Evolutionary conservation across 2,329 filamentous ascomycete genomes (phyloP).

Genomic region (Colletotrichum sp.): DNA sequence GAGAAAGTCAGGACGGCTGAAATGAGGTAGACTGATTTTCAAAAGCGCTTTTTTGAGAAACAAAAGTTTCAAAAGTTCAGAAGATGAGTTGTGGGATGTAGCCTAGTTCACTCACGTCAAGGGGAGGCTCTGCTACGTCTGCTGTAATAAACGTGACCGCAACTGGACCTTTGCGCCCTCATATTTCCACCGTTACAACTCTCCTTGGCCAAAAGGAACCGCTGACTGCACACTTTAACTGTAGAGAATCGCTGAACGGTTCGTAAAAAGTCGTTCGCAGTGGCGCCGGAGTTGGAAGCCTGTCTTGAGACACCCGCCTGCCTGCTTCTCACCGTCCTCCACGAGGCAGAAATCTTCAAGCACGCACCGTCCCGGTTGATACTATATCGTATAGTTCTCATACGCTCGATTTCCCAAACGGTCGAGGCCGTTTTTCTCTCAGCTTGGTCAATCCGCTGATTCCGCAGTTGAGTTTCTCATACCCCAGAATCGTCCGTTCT

Average conservation of each 20-base stretch:
- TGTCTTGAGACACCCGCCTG: not conserved
- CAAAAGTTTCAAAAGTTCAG: not conserved
- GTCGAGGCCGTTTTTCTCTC: not conserved
- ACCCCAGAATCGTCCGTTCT: not conserved
- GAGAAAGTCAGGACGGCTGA: not conserved
- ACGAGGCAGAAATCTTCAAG: not conserved
- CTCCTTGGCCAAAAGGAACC: fast-evolving
- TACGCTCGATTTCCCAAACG: not conserved
- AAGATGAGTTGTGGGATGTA: not conserved
- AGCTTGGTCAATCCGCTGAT: not conserved
- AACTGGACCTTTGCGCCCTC: not conserved
- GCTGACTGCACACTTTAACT: fast-evolving
- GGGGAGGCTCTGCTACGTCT: not conserved
- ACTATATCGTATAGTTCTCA: not conserved
- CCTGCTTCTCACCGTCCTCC: not conserved
- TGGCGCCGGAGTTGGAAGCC: not conserved
- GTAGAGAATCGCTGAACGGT: fast-evolving
- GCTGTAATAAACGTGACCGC: not conserved
- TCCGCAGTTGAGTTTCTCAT: not conserved
- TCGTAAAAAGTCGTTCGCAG: not conserved
- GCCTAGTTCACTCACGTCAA: not conserved
- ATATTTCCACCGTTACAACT: not conserved
- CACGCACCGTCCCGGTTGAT: not conserved
- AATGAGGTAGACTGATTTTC: not conserved
- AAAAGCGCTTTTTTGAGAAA: not conserved